phyloP scores from a whole-genome alignment of 2,329 filamentous ascomycete species.

The Camptophora hylomeconis region DNA sequence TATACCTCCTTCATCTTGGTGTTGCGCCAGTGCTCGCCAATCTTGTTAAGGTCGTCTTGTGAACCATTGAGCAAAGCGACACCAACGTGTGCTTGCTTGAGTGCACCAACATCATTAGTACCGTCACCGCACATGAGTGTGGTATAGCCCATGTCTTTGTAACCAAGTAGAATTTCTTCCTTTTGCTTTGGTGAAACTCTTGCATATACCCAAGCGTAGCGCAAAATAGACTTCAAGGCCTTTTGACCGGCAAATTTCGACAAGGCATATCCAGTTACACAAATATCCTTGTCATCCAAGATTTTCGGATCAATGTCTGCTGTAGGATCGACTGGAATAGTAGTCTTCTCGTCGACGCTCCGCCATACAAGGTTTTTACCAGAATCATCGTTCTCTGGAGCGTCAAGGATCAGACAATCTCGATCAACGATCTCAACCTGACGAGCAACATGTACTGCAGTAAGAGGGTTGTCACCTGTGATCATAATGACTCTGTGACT shows the following conservation, averaged over 20 bases:
- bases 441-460: constrained; percentile 85
- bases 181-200: constrained; percentile 98
- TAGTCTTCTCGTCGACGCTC: constrained; percentile 81
- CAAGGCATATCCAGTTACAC: constrained; percentile 87
- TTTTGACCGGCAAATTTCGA: constrained; percentile 73
- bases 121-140: constrained; percentile 98
- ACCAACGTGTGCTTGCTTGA: constrained; percentile 97
- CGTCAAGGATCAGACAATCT: constrained; percentile 86
- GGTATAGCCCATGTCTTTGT: constrained; percentile 94
- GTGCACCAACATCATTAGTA: constrained; percentile 91
- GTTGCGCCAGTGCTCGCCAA: constrained; percentile 84
- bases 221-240: constrained; percentile 64
- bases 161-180: constrained; percentile 90
- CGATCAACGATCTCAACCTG: constrained; percentile 97
- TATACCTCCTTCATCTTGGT: constrained; percentile 98
- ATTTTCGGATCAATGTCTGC: constrained; percentile 72
- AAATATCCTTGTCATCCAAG: constrained; percentile 75
- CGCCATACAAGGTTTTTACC: constrained; percentile 82
- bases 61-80: constrained; percentile 93
- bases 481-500: constrained; percentile 99
- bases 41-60: constrained; percentile 76
- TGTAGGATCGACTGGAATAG: constrained; percentile 71
- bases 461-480: constrained; percentile 93
- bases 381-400: constrained; percentile 75
- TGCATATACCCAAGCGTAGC: constrained; percentile 93